Evolutionary conservation across 2,329 filamentous ascomycete species (phyloP).

Genomic region (Fusarium praegraminearum): DNA sequence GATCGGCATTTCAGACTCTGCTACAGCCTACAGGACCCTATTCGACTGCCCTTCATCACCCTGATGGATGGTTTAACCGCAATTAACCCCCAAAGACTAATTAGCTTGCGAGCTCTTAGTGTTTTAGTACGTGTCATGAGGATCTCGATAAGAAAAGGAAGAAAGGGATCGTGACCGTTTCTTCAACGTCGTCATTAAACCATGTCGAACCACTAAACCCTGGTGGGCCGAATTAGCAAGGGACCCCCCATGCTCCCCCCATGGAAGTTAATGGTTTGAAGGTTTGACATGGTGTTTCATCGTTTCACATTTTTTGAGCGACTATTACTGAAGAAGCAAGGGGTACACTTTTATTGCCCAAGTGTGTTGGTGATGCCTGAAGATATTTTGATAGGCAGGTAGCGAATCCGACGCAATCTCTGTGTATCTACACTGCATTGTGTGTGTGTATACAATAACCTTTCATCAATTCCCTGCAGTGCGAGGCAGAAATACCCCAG

Average conservation of each 20-base stretch:
- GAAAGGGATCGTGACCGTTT: constrained; percentile 3
- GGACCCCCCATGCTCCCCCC: constrained; percentile 23
- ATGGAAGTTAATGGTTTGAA: constrained; percentile 28
- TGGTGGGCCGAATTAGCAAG: constrained; percentile 23
- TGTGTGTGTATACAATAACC: constrained; percentile 1
- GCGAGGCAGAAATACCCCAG: constrained; percentile 9
- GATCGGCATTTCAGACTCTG: constrained; percentile 19
- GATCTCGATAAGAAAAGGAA: constrained; percentile 8
- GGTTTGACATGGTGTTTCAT: constrained; percentile 39
- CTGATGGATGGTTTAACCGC: constrained; percentile 8
- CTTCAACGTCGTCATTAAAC: constrained; percentile 22
- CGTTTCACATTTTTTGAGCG: constrained; percentile 26
- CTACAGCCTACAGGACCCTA: background rate
- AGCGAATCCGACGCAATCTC: background rate
- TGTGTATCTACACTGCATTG: background rate
- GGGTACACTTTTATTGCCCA: background rate
- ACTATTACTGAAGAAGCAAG: constrained; percentile 1
- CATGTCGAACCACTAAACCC: constrained; percentile 6
- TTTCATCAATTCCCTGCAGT: constrained; percentile 13
- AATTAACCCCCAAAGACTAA: constrained; percentile 13
- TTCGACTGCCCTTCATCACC: background rate
- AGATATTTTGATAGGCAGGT: background rate
- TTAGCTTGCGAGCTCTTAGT: constrained; percentile 19
- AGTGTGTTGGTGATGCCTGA: background rate
- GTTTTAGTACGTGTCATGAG: constrained; percentile 2